Base-by-base conservation (phyloP, 1,284 basidiomycete genomes). In the Xerocomus nothofagi region DNA sequence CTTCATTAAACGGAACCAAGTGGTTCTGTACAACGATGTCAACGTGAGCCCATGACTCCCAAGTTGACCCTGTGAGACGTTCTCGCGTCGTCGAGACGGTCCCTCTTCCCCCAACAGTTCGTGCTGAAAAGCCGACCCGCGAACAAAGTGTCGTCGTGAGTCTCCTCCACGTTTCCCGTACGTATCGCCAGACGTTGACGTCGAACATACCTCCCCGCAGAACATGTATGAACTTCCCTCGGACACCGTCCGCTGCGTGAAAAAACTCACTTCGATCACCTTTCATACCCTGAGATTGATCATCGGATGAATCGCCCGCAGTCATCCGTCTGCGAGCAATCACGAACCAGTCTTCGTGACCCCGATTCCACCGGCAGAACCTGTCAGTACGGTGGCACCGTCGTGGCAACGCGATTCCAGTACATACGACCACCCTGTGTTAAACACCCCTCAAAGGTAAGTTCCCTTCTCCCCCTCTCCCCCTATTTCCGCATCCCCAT, bases 221-320 rank as follows among this genome's bases (percentile, higher is more conserved):
- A 54, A 77, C 77, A 30, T 80, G 78, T 79, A 68, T 54, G 37
- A 59, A 39, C 15, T 31, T 15, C 36, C 18, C 36, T 42, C n/a
- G n/a, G n/a, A n/a, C 15, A 18, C 21, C 32, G 17, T 47, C 30
- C 32, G 18, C 24, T 30, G 33, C 47, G 38, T 52, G 54, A 17
- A n/a, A 56, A 29, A 11, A 50, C 51, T 51, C 18, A 44, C 31
- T 39, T 54, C n/a, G 7, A 9, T 41, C 27, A 32, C 51, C 10
- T 18, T 48, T 42, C 65, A 17, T 68, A 73, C n/a, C n/a, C n/a
- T n/a, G n/a, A n/a, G n/a, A n/a, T n/a, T n/a, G 88, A 90, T 65
- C 80, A 81, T 58, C n/a, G n/a, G n/a, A 91, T 92, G 91, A 92
- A 92, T 64, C 76, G 81, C 42, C 75, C 93, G 5, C 89, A 92